These are phyloP conservation scores for Neonectria hederae DNA, from an alignment of 2,329 filamentous ascomycete genomes.

Conservation along the genomic window DNA sequence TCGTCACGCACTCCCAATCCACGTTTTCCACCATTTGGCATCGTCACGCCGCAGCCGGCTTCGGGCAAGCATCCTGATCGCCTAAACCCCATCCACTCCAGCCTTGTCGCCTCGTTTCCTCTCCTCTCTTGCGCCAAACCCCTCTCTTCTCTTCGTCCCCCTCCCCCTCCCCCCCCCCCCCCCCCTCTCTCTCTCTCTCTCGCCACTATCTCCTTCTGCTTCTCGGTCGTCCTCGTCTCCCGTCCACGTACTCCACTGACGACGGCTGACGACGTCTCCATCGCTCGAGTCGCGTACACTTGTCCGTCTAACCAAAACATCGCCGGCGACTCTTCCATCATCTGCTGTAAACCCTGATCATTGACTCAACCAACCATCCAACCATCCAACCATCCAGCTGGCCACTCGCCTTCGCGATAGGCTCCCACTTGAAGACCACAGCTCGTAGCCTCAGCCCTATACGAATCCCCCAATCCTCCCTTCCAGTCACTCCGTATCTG, in stretches of 20 bases:
- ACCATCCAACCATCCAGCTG: neutral
- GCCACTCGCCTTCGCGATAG: neutral
- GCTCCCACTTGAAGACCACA: neutral
- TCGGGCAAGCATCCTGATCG: conserved; percentile 8
- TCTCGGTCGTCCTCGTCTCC: neutral
- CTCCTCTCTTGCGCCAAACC: neutral
- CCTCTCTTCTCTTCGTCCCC: neutral
- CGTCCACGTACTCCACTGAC: neutral
- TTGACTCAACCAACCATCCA: neutral
- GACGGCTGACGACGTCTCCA: neutral
- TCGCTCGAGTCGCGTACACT: conserved; percentile 1
- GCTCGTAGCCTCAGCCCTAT: conserved; percentile 16
- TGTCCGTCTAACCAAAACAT: conserved; percentile 5
- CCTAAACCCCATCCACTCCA: neutral
- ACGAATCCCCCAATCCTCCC: neutral
- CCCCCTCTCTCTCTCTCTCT: too few species aligned
- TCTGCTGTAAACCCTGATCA: neutral
- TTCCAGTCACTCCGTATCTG: neutral
- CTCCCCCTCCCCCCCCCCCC: too few species aligned
- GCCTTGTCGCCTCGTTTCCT: conserved; percentile 14
- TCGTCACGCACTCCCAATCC: too few species aligned
- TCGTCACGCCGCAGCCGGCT: conserved; percentile 8
- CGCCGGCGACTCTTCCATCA: neutral
- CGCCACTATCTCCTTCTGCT: too few species aligned
- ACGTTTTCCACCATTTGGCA: too few species aligned